Percentiles rank a stretch among this genome's conserved stretches.
phyloP scores from a whole-genome alignment of 1,284 basidiomycete species.

The Heterobasidion parviporum region DNA sequence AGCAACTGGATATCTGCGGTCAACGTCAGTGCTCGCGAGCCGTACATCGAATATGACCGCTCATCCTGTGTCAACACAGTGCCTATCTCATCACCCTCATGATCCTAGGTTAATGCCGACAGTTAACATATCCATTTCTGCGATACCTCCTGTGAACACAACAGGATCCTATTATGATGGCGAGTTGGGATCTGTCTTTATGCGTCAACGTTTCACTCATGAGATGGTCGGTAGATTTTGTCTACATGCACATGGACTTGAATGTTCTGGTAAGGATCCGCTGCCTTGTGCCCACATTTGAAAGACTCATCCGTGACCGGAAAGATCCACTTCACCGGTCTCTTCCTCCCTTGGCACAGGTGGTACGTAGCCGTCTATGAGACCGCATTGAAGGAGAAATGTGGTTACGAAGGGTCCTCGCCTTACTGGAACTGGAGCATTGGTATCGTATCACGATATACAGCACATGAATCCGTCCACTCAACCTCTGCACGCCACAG shows the following conservation, averaged over 20 bases:
- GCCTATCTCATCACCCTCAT: conserved; percentile 23
- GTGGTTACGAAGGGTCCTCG: conserved; percentile 23
- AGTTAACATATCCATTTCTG: conserved; percentile 17
- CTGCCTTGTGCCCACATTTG: neutral
- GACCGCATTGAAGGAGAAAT: conserved; percentile 21
- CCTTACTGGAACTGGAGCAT: conserved; percentile 34
- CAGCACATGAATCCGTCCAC: neutral
- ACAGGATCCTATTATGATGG: conserved; percentile 28
- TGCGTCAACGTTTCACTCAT: neutral
- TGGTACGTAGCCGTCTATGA: conserved; percentile 26
- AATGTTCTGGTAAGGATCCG: conserved; percentile 15
- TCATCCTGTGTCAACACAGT: conserved; percentile 15
- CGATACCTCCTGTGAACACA: conserved; percentile 22
- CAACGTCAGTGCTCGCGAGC: neutral
- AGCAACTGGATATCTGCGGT: conserved; percentile 2
- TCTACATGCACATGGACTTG: conserved; percentile 30
- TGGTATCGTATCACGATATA: conserved; percentile 13
- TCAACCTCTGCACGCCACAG: conserved; percentile 9
- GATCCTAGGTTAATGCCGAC: conserved; percentile 16
- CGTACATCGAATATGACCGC: no score
- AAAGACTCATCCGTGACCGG: neutral
- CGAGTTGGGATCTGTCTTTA: conserved; percentile 1
- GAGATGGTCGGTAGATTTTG: conserved; percentile 18
- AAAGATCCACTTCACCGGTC: conserved; percentile 25
- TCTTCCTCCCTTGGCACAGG: conserved; percentile 31